Evolutionary conservation across 2,329 filamentous ascomycete genomes (phyloP).

Genomic region (Hypoxylon sp.): DNA sequence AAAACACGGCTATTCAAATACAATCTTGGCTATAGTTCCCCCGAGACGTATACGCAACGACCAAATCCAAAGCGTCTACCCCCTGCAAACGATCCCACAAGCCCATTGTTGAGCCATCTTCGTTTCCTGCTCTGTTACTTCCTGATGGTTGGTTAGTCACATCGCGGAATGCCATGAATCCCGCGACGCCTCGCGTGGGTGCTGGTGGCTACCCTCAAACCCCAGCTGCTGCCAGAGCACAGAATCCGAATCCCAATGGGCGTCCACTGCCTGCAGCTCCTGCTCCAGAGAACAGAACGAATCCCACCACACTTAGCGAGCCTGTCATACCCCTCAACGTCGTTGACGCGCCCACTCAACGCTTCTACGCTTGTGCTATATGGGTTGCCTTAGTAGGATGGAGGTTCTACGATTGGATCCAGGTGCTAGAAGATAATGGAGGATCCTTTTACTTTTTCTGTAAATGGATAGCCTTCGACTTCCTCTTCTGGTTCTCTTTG

Average conservation of each 20-base stretch:
- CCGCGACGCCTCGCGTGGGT: conserved; percentile 80
- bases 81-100: background rate
- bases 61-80: background rate
- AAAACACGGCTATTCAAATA: background rate
- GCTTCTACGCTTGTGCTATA: conserved; percentile 85
- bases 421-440: conserved; percentile 81
- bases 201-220: conserved; percentile 85
- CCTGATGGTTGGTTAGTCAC: conserved; percentile 41
- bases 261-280: conserved; percentile 61
- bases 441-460: conserved; percentile 91
- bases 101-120: background rate
- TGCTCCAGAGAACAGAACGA: conserved; percentile 58
- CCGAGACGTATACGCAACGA: background rate
- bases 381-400: conserved; percentile 82
- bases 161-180: conserved; percentile 78
- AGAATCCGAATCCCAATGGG: conserved; percentile 44
- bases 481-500: conserved; percentile 85
- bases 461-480: conserved; percentile 93
- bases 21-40: background rate
- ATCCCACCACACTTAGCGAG: conserved; percentile 49
- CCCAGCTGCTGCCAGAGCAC: conserved; percentile 64
- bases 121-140: conserved; percentile 3
- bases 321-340: conserved; percentile 85
- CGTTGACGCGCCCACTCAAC: conserved; percentile 90
- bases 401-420: conserved; percentile 88